Evolutionary conservation across 495 filamentous ascomycete species (phyloP).

Genomic region (Penicillium samsonianum): DNA sequence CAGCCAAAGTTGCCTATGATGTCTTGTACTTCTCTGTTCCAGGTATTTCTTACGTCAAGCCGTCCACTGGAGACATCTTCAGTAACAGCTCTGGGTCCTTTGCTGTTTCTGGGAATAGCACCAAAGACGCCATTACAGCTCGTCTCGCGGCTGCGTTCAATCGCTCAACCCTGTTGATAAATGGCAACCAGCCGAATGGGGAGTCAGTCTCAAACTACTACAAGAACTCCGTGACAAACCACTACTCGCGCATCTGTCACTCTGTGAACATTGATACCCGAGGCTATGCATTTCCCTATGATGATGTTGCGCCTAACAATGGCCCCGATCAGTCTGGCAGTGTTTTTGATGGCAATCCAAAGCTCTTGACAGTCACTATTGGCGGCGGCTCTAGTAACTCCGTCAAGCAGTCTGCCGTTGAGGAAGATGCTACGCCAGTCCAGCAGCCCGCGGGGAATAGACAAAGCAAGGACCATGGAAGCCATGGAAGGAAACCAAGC

Average conservation of each 20-base stretch:
- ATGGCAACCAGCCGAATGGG: slow-evolving; percentile 52
- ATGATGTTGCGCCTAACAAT: slow-evolving; percentile 65
- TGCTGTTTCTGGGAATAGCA: slow-evolving; percentile 47
- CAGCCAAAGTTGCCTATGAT: slow-evolving; percentile 51
- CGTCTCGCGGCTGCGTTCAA: slow-evolving; percentile 70
- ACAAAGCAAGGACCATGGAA: not conserved
- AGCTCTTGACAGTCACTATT: slow-evolving; percentile 60
- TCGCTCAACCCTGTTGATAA: slow-evolving; percentile 59
- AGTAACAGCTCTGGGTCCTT: slow-evolving; percentile 72
- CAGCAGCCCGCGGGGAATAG: not conserved
- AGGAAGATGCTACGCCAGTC: not conserved
- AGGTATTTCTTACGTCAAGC: slow-evolving; percentile 55
- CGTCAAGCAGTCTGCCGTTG: slow-evolving; percentile 3
- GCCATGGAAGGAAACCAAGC: slow-evolving; percentile 14
- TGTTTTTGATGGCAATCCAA: slow-evolving; percentile 58
- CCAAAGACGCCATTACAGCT: slow-evolving; percentile 58
- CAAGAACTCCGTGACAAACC: slow-evolving; percentile 60
- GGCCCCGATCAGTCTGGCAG: slow-evolving; percentile 63
- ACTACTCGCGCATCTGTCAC: slow-evolving; percentile 71
- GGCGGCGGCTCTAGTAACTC: slow-evolving; percentile 48
- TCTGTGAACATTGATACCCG: slow-evolving; percentile 57
- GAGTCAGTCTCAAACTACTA: slow-evolving; percentile 54
- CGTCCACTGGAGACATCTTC: slow-evolving; percentile 66
- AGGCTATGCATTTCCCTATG: slow-evolving; percentile 79
- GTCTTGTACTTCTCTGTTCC: slow-evolving; percentile 51